Base-by-base conservation (phyloP, 495 filamentous ascomycete species). In the Hypoxylon crocopeplum region DNA sequence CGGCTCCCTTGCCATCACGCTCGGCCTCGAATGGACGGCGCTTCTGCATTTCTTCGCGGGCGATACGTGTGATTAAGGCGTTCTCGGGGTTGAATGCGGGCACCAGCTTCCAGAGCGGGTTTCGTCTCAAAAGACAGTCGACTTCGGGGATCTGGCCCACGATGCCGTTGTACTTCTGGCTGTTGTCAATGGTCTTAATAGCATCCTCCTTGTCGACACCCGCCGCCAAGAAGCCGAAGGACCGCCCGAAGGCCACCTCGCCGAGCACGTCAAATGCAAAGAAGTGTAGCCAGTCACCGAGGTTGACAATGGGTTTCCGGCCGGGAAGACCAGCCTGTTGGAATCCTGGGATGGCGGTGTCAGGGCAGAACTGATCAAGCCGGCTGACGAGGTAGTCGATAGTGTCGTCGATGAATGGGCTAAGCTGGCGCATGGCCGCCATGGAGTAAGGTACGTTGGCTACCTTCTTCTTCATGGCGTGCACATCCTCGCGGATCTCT, bases 221-320 rank as follows among this genome's bases (percentile, higher is more conserved):
- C 6, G 81, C 74, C 16, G 77, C 75, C 2, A 90, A 59, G 59
- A 89, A 89, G 1, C 87, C 87, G 56, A 87, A 85, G 5, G 74
- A 78, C n/a, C 83, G 73, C 42, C 79, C 82, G 56, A 86, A 90
- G 0, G 85, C 86, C 11, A 89, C 77, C 65, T 85, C 82, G 20
- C 81, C 81, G 5, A 86, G 72, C 8, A 85, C 82, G 66, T 87
- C 81, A 64, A 82, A 83, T 3, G 82, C 78, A 56, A 81, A 83
- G 49, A 74, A 84, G 63, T 83, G 78, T 38, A 82, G 67, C 67
- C 77, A 83, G 46, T 72, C 70, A 11, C 77, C 79, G 5, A 84
- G 68, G 61, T 83, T 74, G n/a, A 81, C 73, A 25, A 69, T 60
- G 1, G 57, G 38, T 19, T 63, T 61, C 11, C 59, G 48, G 13